Base-by-base conservation (phyloP, 73 alveolate species). In the Paraurostyla sp. region DNA sequence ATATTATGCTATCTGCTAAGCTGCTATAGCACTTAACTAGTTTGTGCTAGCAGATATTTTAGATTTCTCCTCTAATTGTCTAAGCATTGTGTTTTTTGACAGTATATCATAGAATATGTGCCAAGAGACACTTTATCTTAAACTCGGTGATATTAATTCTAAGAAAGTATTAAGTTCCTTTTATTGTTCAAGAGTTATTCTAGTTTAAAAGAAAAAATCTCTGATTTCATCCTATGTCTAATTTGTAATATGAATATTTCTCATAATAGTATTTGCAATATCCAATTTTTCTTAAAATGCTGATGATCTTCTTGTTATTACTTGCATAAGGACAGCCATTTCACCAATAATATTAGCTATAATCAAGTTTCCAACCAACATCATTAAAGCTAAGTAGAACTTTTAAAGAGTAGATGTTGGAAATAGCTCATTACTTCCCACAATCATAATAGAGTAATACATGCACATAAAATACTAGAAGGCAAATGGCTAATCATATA, bases 391-490 rank as follows among this genome's bases (percentile, higher is more conserved):
- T 25, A 41, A 20, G 59, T 82, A 90, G 27, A 57, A 78, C 13
- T 59, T 38, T 42, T 84, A 87, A 22, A 71, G 68, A 22, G 68
- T 59, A 18, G 78, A 71, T 22, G 81, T 48, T 0, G 93, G 93
- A 16, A 76, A 78, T 65, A 76, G 81, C 80, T 90, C 95, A 85
- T 85, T 90, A 20, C 95, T 91, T 36, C 92, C 95, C 1, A 90
- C 60, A 75, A 71, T 71, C 49, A 84, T 88, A 32, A 90, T 80
- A 0, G 91, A 48, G 36, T 59, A 48, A 42, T 89, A 89, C 81
- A 89, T 48, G 78, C 83, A 76, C 84, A 89, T 69, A 42, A 68
- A 80, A 40, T 89, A 89, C 80, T 89, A 52, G 62, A 49, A 49
- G 0, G 51, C 20, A 13, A 29, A 18, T 2, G 54, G n/a, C 6